phyloP scores from a whole-genome alignment of 1,284 basidiomycete species.

The Tylopilus sp. region DNA sequence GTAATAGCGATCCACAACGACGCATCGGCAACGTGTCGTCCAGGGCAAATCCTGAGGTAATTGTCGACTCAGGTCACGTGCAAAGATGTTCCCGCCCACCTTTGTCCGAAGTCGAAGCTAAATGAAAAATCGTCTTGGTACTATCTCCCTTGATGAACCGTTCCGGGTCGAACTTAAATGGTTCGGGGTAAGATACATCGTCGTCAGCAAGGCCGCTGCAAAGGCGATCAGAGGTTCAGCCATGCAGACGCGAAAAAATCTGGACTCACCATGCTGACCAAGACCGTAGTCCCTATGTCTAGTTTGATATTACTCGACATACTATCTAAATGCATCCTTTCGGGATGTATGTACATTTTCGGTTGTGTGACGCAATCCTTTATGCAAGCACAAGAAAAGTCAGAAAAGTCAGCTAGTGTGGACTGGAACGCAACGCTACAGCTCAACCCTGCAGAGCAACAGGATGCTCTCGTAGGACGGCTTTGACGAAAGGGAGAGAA shows the following conservation, averaged over 20 bases:
- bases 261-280: constrained; percentile 43
- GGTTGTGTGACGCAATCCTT: constrained; percentile 43
- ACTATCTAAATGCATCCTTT: constrained; percentile 19
- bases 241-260: neutral
- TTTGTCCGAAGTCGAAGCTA: constrained; percentile 44
- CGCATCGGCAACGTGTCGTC: constrained; percentile 39
- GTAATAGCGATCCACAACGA: constrained; percentile 29
- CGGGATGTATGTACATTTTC: constrained; percentile 44
- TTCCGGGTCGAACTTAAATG: constrained; percentile 42
- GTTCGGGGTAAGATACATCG: constrained; percentile 38
- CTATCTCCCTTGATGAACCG: constrained; percentile 34
- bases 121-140: constrained; percentile 32
- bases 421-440: neutral
- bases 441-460: constrained; percentile 42
- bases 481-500: constrained; percentile 44
- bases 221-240: neutral
- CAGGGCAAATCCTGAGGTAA: constrained; percentile 21
- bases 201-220: constrained; percentile 46
- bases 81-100: constrained; percentile 25
- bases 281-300: constrained; percentile 34
- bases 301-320: neutral
- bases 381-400: neutral
- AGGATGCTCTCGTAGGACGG: constrained; percentile 50
- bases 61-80: neutral
- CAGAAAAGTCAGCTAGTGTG: neutral